Conservation (phyloP, 2,329 filamentous ascomycete genomes). For the Fusarium dlaminii region DNA sequence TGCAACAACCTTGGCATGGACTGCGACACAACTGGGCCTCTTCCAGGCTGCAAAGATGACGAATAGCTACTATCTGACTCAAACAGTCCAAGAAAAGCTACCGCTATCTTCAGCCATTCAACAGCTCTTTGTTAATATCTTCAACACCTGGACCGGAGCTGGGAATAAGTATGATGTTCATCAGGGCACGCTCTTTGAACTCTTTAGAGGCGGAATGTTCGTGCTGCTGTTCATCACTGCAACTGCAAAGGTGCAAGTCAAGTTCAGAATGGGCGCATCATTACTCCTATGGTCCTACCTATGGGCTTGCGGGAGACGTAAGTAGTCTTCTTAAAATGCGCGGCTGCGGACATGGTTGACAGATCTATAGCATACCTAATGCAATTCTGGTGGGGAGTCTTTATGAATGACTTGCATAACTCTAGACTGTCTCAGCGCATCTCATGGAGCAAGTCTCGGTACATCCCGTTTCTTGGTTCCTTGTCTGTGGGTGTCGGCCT, state of each 20-base stretch:
- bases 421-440: background rate
- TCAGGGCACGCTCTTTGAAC: background rate
- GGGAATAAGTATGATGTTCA: background rate
- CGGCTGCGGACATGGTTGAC: fast-evolving
- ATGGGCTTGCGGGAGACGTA: background rate
- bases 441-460: background rate
- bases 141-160: background rate
- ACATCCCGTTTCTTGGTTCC: background rate
- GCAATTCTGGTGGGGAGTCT: background rate
- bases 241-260: background rate
- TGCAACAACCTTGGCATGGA: background rate
- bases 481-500: background rate
- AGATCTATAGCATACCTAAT: background rate
- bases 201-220: background rate
- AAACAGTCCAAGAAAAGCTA: background rate
- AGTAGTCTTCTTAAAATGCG: background rate
- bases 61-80: background rate
- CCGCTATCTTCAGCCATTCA: background rate
- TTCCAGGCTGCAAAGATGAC: background rate
- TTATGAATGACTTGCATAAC: background rate
- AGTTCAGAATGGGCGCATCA: background rate
- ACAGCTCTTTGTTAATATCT: background rate
- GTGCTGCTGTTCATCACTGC: background rate
- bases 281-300: background rate
- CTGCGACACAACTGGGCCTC: background rate